Evolutionary conservation across 305 asterid genomes (phyloP), one percentile per base, ranked within the genome.

Genomic region (Caryopteris hybrid): DNA sequence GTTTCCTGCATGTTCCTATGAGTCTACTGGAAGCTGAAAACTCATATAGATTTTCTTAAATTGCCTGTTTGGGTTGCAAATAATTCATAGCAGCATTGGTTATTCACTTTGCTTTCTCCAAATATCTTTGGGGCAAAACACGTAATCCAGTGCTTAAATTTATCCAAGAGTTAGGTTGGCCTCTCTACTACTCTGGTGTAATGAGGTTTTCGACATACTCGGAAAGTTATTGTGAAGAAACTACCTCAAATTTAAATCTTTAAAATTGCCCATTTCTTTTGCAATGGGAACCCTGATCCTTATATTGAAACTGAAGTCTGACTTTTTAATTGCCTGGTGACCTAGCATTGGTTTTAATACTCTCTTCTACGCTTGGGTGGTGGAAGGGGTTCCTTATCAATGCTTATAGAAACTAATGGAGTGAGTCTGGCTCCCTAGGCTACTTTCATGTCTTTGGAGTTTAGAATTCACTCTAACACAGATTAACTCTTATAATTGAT

Each of bases 151-250:
- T 78, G 80, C 83, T 72, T 56, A 78, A 3, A 78, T 29, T 31
- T 59, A 79, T 64, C 33, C 5, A 16, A 76, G 84, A 82, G 87
- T 74, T 69, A 65, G 82, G 84, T 82, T 82, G 84, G 82, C 84
- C 80, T 58, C 72, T 76, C 61, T 76, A 79, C 80, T 69, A 16
- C 47, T 36, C 9, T 29, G 3, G 71, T 74, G 80, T 79, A 61
- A 31, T 62, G 78, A 78, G 83, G 86, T 83, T 83, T 80, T 78
- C 86, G 18, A 48, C 20, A 57, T 68, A 58, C 80, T 75, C 81
- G 74, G 38, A 82, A 79, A 82, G 13, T 6, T 20, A 59, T 39
- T 6, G 52, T 48, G 9, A 12, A 23, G 41, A 7, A 0, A 16
- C 9, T 59, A 1, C 11, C 7, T 4, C 16, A 36, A 6, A 64